These are phyloP conservation scores for Carex sylvatica DNA, from an alignment of 202 grass and related monocot species.

Conservation along the genomic window DNA sequence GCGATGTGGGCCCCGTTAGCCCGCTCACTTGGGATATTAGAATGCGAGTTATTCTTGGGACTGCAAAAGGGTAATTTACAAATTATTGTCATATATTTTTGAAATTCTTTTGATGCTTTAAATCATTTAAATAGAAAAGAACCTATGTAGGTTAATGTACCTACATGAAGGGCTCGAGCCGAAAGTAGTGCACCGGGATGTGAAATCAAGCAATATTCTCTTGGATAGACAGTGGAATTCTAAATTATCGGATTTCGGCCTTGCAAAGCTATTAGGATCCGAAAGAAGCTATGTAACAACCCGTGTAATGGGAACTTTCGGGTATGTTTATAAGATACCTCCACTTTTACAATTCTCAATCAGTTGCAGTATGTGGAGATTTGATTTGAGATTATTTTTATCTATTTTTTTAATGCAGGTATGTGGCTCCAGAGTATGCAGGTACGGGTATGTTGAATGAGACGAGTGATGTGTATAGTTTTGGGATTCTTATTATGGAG, in stretches of 20 bases:
- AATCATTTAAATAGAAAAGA: constrained; percentile 24
- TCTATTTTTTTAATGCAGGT: constrained; percentile 48
- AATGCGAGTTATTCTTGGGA: constrained; percentile 77
- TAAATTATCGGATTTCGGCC: constrained; percentile 92
- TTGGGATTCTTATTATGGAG: constrained; percentile 97
- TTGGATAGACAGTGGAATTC: constrained; percentile 88
- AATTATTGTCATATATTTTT: neutral
- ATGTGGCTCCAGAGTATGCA: constrained; percentile 89
- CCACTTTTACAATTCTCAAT: constrained; percentile 23
- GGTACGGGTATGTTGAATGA: constrained; percentile 95
- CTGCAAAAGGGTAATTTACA: constrained; percentile 71
- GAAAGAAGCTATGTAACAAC: constrained; percentile 93
- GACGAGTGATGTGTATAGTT: constrained; percentile 89
- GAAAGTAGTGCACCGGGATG: constrained; percentile 91
- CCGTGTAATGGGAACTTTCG: constrained; percentile 92
- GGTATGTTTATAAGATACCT: constrained; percentile 39
- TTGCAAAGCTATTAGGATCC: constrained; percentile 86
- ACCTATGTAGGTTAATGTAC: constrained; percentile 78
- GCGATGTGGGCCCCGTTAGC: constrained; percentile 77
- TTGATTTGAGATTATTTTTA: neutral
- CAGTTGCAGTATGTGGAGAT: neutral
- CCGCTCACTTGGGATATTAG: constrained; percentile 92
- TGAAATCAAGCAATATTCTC: constrained; percentile 91
- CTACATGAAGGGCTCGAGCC: constrained; percentile 90
- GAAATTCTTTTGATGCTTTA: neutral